These are phyloP conservation scores for Parachaetomium inaequale DNA, from an alignment of 495 filamentous ascomycete species.

Conservation along the genomic window DNA sequence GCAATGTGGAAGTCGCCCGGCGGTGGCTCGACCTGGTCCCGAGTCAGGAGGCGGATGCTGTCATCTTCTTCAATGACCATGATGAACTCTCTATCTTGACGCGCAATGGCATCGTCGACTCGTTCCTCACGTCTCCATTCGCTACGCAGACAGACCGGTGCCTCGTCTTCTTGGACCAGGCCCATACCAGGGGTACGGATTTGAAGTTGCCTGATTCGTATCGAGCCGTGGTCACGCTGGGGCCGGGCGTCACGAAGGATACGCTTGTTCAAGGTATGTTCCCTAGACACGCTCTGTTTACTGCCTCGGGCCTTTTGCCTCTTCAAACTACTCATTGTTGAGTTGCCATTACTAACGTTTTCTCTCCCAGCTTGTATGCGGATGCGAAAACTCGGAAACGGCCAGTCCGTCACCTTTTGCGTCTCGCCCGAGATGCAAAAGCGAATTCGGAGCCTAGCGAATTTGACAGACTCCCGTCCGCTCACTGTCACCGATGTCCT, in stretches of 20 bases:
- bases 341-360: neutral
- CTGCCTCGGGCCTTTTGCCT: no score
- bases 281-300: neutral
- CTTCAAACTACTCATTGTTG: neutral
- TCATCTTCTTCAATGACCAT: conserved; percentile 51
- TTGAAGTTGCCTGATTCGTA: conserved; percentile 58
- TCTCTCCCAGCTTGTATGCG: conserved; percentile 57
- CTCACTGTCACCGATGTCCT: conserved; percentile 22
- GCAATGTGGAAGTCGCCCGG: conserved; percentile 53
- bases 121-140: conserved; percentile 59
- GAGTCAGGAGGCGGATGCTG: conserved; percentile 38
- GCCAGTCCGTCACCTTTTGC: conserved; percentile 61
- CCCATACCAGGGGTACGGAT: conserved; percentile 73
- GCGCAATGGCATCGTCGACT: conserved; percentile 44
- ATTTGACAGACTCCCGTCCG: neutral
- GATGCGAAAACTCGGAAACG: conserved; percentile 58
- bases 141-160: conserved; percentile 56
- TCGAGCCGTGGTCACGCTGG: conserved; percentile 66
- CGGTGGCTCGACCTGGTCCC: conserved; percentile 41
- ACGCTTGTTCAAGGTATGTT: conserved; percentile 66
- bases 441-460: conserved; percentile 32
- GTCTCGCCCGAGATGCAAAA: conserved; percentile 50
- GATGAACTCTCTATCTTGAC: conserved; percentile 49
- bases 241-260: conserved; percentile 66
- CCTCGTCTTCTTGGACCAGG: conserved; percentile 70